phyloP scores from a whole-genome alignment of 176 grass and related monocot species.

The Thalia dealbata region DNA sequence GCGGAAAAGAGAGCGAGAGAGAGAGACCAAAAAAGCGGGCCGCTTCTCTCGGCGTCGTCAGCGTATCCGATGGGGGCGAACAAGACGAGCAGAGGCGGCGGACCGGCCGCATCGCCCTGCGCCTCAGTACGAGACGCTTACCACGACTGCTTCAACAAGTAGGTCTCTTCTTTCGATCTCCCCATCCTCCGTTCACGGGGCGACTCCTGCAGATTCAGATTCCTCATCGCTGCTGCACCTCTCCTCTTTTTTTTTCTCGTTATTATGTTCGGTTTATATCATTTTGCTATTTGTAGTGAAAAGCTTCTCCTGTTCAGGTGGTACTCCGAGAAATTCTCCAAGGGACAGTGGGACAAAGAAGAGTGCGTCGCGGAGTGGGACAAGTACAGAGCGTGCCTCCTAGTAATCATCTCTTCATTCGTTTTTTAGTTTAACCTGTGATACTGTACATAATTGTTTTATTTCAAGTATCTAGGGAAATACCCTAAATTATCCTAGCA shows the following conservation, averaged over 20 bases:
- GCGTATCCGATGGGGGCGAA: slow-evolving; percentile 10
- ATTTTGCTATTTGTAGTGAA: not conserved
- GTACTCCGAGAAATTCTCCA: slow-evolving; percentile 94
- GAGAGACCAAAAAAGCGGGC: not conserved
- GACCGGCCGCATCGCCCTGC: slow-evolving; percentile 42
- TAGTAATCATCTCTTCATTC: slow-evolving; percentile 16
- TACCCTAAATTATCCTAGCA: too few relatives aligned
- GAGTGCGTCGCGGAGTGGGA: slow-evolving; percentile 64
- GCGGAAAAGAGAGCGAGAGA: too few relatives aligned
- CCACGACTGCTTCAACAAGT: slow-evolving; percentile 93
- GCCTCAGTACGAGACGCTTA: slow-evolving; percentile 55
- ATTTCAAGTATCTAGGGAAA: not conserved
- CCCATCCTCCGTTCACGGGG: not conserved
- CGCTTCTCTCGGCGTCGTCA: slow-evolving; percentile 1
- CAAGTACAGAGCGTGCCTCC: slow-evolving; percentile 72
- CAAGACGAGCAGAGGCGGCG: slow-evolving; percentile 11
- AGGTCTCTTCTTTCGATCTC: not conserved
- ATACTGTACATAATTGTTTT: not conserved
- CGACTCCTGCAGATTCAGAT: not conserved
- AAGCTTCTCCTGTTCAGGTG: slow-evolving; percentile 24
- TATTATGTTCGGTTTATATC: too few relatives aligned
- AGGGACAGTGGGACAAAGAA: slow-evolving; percentile 79
- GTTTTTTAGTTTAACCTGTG: not conserved
- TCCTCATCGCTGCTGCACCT: not conserved
- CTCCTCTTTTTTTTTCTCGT: not conserved